Percentiles rank a stretch among this genome's conserved stretches.
Evolutionary conservation across 495 filamentous ascomycete species (phyloP).

Genomic region (Monascus purpureus): DNA sequence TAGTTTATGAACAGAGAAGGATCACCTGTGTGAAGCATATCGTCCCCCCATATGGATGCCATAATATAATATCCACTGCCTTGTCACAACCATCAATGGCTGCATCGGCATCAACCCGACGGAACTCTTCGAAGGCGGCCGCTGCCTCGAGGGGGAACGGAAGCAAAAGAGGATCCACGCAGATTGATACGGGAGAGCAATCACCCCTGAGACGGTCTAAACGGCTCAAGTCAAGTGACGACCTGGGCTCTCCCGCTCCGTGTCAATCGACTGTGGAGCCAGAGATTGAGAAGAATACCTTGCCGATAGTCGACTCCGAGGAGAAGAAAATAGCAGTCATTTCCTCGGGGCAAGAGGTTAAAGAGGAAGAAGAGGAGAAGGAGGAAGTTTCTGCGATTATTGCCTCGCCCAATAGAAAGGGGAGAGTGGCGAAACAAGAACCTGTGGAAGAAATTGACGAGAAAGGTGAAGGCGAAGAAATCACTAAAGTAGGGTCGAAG

Average conservation of each 20-base stretch:
- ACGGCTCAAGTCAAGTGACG: conserved; percentile 17
- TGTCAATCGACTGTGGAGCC: conserved; percentile 3
- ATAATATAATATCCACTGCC: conserved; percentile 6
- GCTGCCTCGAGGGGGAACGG: conserved; percentile 1
- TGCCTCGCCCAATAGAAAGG: not conserved
- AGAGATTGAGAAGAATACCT: conserved; percentile 2
- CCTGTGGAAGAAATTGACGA: conserved; percentile 9
- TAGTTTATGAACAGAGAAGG: not conserved
- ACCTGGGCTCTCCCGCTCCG: conserved; percentile 9
- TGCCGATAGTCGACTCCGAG: conserved; percentile 1
- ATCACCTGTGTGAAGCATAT: conserved; percentile 1
- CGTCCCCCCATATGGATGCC: conserved; percentile 11
- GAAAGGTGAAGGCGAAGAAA: conserved; percentile 5
- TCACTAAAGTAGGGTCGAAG: conserved; percentile 1
- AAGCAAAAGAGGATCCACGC: conserved; percentile 7
- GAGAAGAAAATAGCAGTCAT: no score
- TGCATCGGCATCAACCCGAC: not conserved
- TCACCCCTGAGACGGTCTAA: conserved; percentile 25
- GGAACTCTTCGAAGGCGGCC: not conserved
- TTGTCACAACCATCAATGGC: conserved; percentile 1
- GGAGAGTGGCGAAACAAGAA: conserved; percentile 3
- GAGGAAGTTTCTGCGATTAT: not conserved
- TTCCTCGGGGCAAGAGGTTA: no score
- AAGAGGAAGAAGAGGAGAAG: conserved; percentile 4
- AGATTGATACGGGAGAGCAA: conserved; percentile 13